Percentiles rank a stretch among this genome's conserved stretches.
Conservation (phyloP, 2,329 filamentous ascomycete genomes). For the Davidsoniella eucalypti region DNA sequence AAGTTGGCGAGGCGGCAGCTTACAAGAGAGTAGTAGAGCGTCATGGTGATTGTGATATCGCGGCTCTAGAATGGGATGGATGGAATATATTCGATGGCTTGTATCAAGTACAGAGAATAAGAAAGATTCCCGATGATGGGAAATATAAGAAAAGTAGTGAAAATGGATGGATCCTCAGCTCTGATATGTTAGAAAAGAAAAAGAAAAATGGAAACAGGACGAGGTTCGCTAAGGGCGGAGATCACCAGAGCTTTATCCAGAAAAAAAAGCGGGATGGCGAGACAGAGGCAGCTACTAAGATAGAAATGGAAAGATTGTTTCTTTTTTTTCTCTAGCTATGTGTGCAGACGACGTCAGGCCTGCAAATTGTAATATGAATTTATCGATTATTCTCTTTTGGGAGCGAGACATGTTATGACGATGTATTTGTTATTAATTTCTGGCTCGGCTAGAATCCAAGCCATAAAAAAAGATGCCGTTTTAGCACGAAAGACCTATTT, state of each 20-base stretch:
- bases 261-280: not conserved
- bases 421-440: too few relatives aligned
- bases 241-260: slow-evolving; percentile 1
- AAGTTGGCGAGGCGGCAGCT: slow-evolving; percentile 14
- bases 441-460: too few relatives aligned
- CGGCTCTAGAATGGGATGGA: not conserved
- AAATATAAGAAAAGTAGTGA: not conserved
- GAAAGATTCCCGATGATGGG: not conserved
- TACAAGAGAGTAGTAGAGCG: slow-evolving; percentile 41
- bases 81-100: not conserved
- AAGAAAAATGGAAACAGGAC: not conserved
- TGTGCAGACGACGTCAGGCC: not conserved
- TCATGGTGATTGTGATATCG: slow-evolving; percentile 27
- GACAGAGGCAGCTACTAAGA: not conserved
- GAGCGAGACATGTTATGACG: too few relatives aligned
- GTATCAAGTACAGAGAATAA: too few relatives aligned
- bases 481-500: not conserved
- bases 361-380: too few relatives aligned
- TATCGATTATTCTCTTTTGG: too few relatives aligned
- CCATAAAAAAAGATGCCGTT: too few relatives aligned
- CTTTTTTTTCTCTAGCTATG: slow-evolving; percentile 1
- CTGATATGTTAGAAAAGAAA: not conserved
- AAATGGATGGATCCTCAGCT: not conserved
- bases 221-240: not conserved
- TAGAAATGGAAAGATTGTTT: not conserved